Evolutionary conservation across 1,139 yeast genomes (phyloP).

Genomic region (Fermentozyma sake): DNA sequence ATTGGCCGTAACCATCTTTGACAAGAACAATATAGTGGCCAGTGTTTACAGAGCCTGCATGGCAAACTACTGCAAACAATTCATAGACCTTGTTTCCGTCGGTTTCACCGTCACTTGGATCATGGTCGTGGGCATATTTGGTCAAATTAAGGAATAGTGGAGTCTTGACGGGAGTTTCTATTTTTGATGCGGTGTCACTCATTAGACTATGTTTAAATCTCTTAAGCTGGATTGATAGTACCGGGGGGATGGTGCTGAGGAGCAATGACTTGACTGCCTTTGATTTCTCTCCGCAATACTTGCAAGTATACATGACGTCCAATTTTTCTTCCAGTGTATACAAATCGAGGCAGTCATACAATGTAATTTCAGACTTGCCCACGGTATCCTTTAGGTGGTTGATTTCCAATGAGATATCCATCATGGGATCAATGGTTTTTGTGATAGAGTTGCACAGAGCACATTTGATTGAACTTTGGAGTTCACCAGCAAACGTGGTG

Average conservation of each 20-base stretch:
- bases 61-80: conserved; percentile 81
- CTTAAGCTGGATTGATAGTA: conserved; percentile 79
- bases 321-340: conserved; percentile 76
- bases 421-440: conserved; percentile 78
- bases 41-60: conserved; percentile 87
- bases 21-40: conserved; percentile 88
- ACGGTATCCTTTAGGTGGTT: conserved; percentile 8
- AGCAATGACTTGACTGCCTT: conserved; percentile 68
- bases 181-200: conserved; percentile 59
- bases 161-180: conserved; percentile 68
- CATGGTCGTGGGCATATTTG: conserved; percentile 46
- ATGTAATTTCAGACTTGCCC: conserved; percentile 20
- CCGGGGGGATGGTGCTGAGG: conserved; percentile 67
- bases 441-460: conserved; percentile 61
- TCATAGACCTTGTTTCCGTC: conserved; percentile 54
- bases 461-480: conserved; percentile 74
- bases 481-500: conserved; percentile 68
- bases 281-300: conserved; percentile 55
- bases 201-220: conserved; percentile 71
- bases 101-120: conserved; percentile 11
- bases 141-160: conserved; percentile 72
- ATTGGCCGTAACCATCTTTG: conserved; percentile 64
- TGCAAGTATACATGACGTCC: conserved; percentile 71
- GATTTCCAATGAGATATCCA: conserved; percentile 82
- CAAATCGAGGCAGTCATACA: conserved; percentile 66